Percentiles rank a stretch among this genome's conserved stretches.
Conservation (phyloP, 2,329 filamentous ascomycete genomes). For the Chaetomium strumarium region DNA sequence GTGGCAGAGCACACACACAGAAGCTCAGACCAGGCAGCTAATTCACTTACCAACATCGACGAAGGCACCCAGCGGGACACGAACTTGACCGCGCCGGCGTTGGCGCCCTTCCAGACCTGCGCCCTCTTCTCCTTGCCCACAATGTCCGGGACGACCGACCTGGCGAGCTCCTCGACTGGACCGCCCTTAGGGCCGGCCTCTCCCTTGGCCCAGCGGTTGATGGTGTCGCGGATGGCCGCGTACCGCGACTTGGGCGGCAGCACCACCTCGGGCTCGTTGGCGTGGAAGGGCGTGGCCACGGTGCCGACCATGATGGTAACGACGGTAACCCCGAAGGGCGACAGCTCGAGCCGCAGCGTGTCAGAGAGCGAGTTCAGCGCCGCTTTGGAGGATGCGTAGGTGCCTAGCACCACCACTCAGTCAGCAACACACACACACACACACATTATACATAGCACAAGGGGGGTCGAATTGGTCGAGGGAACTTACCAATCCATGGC, state of each 20-base stretch:
- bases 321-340: constrained; percentile 20
- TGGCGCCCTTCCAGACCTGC: background rate
- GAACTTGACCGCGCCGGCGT: background rate
- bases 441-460: background rate
- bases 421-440: background rate
- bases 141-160: background rate
- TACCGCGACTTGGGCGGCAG: constrained; percentile 2
- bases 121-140: background rate
- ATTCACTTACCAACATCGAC: background rate
- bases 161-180: background rate
- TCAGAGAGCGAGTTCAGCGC: constrained; percentile 13
- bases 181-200: constrained; percentile 1
- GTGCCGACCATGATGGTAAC: constrained; percentile 20
- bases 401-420: background rate
- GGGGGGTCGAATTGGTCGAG: background rate
- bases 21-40: background rate
- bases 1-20: background rate
- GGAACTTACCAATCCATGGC: constrained; percentile 18
- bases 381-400: constrained; percentile 18
- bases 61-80: background rate
- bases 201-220: background rate
- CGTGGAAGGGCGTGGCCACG: background rate
- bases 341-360: constrained; percentile 19
- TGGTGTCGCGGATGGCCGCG: background rate
- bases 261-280: background rate